These are phyloP conservation scores for Torulaspora indica DNA, from an alignment of 805 yeast species.

Conservation along the genomic window DNA sequence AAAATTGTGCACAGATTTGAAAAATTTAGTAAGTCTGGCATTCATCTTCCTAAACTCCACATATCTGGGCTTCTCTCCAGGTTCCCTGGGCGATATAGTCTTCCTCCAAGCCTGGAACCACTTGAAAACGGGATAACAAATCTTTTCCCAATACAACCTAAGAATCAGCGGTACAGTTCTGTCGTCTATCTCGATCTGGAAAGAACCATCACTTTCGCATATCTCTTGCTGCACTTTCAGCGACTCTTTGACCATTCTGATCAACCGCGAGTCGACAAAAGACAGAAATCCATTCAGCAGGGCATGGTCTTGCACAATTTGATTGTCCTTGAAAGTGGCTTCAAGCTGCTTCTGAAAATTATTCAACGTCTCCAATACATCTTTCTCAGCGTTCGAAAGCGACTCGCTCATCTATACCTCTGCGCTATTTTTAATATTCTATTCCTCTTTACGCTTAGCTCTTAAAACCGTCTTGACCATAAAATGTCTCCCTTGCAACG, in stretches of 20 bases:
- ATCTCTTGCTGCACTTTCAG: slow-evolving; percentile 8
- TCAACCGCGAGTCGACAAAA: slow-evolving; percentile 30
- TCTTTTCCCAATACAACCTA: slow-evolving; percentile 53
- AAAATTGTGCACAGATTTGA: slow-evolving; percentile 45
- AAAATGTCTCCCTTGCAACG: slow-evolving; percentile 2
- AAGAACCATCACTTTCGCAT: slow-evolving; percentile 7
- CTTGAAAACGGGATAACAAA: slow-evolving; percentile 62
- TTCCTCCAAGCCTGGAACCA: slow-evolving; percentile 43
- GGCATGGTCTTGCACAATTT: slow-evolving; percentile 29
- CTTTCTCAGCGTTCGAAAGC: slow-evolving; percentile 16
- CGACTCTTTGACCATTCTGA: slow-evolving; percentile 15
- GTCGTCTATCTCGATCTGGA: slow-evolving; percentile 12
- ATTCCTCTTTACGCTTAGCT: slow-evolving; percentile 1
- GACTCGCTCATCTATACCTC: slow-evolving; percentile 13
- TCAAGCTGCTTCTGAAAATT: slow-evolving; percentile 24
- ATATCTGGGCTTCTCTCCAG: slow-evolving; percentile 29
- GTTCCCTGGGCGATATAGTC: slow-evolving; percentile 15
- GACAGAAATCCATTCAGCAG: slow-evolving; percentile 28
- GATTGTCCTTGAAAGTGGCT: slow-evolving; percentile 24
- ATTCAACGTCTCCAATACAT: slow-evolving; percentile 18
- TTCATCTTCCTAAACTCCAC: slow-evolving; percentile 57
- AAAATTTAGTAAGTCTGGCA: slow-evolving; percentile 47
- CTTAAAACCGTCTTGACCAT: slow-evolving; percentile 3
- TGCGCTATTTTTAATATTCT: slow-evolving; percentile 4
- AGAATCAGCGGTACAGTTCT: slow-evolving; percentile 33